Evolutionary conservation across 345 rosid species (phyloP).

Genomic region (Bruguiera sexangula): DNA sequence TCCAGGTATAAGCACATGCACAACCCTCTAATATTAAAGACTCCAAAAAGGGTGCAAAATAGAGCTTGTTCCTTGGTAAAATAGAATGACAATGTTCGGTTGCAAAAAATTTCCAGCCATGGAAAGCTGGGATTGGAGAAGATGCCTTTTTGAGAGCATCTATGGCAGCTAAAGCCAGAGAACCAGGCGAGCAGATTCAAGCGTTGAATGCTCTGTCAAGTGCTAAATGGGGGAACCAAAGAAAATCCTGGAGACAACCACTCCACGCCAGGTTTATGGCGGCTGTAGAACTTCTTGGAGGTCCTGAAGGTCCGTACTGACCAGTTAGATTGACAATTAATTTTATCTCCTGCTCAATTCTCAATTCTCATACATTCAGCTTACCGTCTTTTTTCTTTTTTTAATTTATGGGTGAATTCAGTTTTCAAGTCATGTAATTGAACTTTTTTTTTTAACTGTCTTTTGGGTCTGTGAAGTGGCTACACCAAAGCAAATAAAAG

Average conservation of each 20-base stretch:
- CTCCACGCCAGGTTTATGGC: constrained; percentile 30
- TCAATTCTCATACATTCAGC: not conserved
- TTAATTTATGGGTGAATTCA: too few relatives aligned
- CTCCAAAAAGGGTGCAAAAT: too few relatives aligned
- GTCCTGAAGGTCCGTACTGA: constrained; percentile 20
- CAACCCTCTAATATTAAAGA: not conserved
- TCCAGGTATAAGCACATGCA: not conserved
- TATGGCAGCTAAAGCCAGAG: constrained; percentile 1
- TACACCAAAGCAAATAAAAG: constrained; percentile 34
- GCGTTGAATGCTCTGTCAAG: constrained; percentile 10
- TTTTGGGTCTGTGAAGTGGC: constrained; percentile 24
- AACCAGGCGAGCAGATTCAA: not conserved
- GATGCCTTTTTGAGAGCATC: not conserved
- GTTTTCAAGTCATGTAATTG: not conserved
- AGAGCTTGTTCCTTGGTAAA: not conserved
- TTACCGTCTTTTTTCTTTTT: too few relatives aligned
- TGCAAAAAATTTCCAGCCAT: not conserved
- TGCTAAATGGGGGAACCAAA: constrained; percentile 11
- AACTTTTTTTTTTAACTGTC: not conserved
- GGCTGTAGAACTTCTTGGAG: constrained; percentile 24
- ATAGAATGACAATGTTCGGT: not conserved
- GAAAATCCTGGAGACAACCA: constrained; percentile 27
- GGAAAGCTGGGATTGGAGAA: not conserved
- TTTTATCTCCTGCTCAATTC: not conserved
- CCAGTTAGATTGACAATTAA: not conserved